phyloP scores from a whole-genome alignment of 2,329 filamentous ascomycete genomes.

The Periconia macrospinosa region DNA sequence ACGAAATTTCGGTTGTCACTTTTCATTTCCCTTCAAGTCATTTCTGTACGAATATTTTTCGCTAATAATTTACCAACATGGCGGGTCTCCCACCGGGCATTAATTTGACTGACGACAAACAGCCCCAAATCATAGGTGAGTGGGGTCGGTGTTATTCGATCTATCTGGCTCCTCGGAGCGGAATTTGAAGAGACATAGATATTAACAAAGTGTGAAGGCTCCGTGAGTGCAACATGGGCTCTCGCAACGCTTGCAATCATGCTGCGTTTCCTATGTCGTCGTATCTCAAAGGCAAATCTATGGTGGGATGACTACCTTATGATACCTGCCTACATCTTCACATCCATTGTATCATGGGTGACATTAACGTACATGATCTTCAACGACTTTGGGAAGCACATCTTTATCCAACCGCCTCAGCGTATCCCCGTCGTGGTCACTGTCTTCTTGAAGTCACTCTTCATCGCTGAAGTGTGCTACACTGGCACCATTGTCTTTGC shows the following conservation, averaged over 20 bases:
- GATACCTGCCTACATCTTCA: not conserved
- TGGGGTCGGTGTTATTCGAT: no score
- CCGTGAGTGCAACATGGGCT: not conserved
- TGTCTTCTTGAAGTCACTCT: not conserved
- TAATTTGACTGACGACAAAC: no score
- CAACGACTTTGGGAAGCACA: not conserved
- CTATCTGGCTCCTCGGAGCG: no score
- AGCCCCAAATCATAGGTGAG: no score
- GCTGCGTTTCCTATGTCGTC: not conserved
- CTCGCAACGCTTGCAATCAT: not conserved
- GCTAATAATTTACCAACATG: no score
- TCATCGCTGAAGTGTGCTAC: slow-evolving; percentile 1
- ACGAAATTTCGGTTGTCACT: no score
- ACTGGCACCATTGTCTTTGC: not conserved
- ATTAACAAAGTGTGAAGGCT: not conserved
- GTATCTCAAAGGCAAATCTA: not conserved
- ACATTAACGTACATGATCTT: not conserved
- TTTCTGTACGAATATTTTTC: no score
- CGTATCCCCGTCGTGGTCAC: not conserved
- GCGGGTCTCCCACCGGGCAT: no score
- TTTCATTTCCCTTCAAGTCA: no score
- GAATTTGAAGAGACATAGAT: no score
- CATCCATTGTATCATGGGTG: not conserved
- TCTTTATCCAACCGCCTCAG: not conserved
- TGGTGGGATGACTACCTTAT: not conserved